Evolutionary conservation across 495 filamentous ascomycete genomes (phyloP).

Genomic region (Daldinia caldariorum): DNA sequence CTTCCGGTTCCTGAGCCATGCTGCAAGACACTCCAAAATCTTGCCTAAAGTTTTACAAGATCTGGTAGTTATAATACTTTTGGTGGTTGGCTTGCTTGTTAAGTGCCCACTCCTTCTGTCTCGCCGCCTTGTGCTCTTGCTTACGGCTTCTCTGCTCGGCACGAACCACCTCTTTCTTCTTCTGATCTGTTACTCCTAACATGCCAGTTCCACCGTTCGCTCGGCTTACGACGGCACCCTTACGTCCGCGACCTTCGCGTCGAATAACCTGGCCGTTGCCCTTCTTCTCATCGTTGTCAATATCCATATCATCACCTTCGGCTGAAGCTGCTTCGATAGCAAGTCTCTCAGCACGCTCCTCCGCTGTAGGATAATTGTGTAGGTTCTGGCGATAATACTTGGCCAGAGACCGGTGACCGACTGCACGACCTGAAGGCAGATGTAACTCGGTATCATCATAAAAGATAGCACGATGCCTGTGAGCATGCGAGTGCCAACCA

Average conservation of each 20-base stretch:
- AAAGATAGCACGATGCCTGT: conserved; percentile 76
- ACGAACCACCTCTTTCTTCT: conserved; percentile 70
- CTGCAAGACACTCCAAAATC: conserved; percentile 1
- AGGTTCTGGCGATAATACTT: conserved; percentile 94
- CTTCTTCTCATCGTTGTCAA: conserved; percentile 44
- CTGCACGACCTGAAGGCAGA: conserved; percentile 88
- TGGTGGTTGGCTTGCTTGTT: conserved; percentile 48
- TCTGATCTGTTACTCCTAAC: conserved; percentile 74
- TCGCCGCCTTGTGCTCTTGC: conserved; percentile 62
- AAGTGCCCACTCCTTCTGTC: conserved; percentile 42
- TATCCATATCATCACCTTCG: conserved; percentile 46
- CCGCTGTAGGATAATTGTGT: conserved; percentile 76
- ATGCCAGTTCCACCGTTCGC: conserved; percentile 80
- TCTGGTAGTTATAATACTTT: conserved; percentile 47
- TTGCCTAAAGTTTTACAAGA: conserved; percentile 34
- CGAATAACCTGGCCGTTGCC: conserved; percentile 47
- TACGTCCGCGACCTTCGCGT: conserved; percentile 58
- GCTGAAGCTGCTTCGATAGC: conserved; percentile 61
- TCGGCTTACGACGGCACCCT: conserved; percentile 64
- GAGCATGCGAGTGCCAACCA: conserved; percentile 78
- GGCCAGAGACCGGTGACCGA: conserved; percentile 86
- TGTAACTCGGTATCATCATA: conserved; percentile 93
- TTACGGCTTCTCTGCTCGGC: conserved; percentile 74
- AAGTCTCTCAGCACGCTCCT: conserved; percentile 69
- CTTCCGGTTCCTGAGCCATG: not conserved